Conservation (phyloP, 2,329 filamentous ascomycete genomes). For the Trichophyton simii region DNA sequence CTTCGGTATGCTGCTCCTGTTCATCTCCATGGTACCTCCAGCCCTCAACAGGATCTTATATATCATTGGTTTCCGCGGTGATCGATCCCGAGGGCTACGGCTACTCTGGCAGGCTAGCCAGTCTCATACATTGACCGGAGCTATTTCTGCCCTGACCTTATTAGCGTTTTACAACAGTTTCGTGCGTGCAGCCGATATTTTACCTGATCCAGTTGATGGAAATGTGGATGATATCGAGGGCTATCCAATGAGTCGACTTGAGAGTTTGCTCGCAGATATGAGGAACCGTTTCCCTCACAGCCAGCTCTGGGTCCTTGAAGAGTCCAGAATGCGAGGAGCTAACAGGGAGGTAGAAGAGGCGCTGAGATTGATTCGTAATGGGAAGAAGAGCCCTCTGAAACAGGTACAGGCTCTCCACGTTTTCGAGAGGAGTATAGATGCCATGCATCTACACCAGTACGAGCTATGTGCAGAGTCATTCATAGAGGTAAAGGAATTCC, state of each 20-base stretch:
- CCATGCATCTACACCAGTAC: slow-evolving; percentile 71
- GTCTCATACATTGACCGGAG: slow-evolving; percentile 84
- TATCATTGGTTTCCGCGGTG: slow-evolving; percentile 82
- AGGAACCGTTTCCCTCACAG: slow-evolving; percentile 65
- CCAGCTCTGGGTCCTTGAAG: slow-evolving; percentile 76
- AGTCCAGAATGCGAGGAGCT: slow-evolving; percentile 62
- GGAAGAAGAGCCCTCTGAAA: slow-evolving; percentile 59
- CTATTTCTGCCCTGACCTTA: slow-evolving; percentile 67
- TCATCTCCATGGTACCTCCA: slow-evolving; percentile 88
- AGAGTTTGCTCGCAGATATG: slow-evolving; percentile 59
- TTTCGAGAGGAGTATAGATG: slow-evolving; percentile 70
- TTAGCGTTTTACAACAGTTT: slow-evolving; percentile 82
- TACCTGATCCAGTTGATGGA: slow-evolving; percentile 41
- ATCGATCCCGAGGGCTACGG: slow-evolving; percentile 65
- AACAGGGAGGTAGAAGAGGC: slow-evolving; percentile 55
- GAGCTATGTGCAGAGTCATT: slow-evolving; percentile 61
- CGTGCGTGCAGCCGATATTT: slow-evolving; percentile 75
- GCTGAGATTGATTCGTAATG: slow-evolving; percentile 50
- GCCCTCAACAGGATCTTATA: slow-evolving; percentile 76
- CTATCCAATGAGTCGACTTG: slow-evolving; percentile 59
- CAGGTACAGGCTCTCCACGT: slow-evolving; percentile 75
- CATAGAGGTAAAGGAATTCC: slow-evolving; percentile 37
- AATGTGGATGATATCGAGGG: slow-evolving; percentile 50
- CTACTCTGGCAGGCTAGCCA: slow-evolving; percentile 86
- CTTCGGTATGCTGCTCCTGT: slow-evolving; percentile 70